These are phyloP conservation scores for Raffaelea ambrosiae DNA, from an alignment of 2,329 filamentous ascomycete species.

Conservation along the genomic window DNA sequence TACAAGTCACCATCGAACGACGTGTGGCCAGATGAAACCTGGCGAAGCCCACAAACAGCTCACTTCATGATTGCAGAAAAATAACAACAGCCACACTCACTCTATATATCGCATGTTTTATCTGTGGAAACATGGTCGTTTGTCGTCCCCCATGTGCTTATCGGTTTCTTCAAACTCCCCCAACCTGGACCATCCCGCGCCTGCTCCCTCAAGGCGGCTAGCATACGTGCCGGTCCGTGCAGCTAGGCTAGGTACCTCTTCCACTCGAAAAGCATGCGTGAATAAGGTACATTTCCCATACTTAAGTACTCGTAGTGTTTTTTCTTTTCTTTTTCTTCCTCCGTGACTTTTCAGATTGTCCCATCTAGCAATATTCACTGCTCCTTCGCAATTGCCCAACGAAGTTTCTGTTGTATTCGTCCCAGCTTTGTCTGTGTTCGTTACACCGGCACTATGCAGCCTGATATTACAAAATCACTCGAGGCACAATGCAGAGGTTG, in stretches of 20 bases:
- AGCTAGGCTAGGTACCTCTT: too few species aligned
- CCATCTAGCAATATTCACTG: too few species aligned
- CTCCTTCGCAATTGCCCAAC: too few species aligned
- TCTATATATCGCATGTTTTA: neutral
- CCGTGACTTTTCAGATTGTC: too few species aligned
- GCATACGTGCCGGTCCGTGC: too few species aligned
- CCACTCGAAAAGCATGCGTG: neutral
- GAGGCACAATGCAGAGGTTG: slow-evolving; percentile 5
- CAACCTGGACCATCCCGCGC: too few species aligned
- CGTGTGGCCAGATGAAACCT: neutral
- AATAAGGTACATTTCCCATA: neutral
- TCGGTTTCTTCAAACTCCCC: too few species aligned
- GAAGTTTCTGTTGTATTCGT: too few species aligned
- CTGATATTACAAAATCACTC: neutral
- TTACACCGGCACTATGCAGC: too few species aligned
- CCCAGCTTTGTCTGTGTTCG: neutral
- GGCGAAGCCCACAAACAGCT: neutral
- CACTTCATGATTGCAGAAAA: neutral
- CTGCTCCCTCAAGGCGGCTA: too few species aligned
- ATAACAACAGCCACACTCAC: neutral
- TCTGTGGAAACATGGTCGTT: too few species aligned
- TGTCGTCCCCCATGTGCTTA: too few species aligned
- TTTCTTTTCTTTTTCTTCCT: neutral
- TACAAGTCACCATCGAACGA: neutral
- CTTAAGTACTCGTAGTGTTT: neutral